phyloP scores from a whole-genome alignment of 2,329 filamentous ascomycete genomes.

The Endocalyx cinctus region DNA sequence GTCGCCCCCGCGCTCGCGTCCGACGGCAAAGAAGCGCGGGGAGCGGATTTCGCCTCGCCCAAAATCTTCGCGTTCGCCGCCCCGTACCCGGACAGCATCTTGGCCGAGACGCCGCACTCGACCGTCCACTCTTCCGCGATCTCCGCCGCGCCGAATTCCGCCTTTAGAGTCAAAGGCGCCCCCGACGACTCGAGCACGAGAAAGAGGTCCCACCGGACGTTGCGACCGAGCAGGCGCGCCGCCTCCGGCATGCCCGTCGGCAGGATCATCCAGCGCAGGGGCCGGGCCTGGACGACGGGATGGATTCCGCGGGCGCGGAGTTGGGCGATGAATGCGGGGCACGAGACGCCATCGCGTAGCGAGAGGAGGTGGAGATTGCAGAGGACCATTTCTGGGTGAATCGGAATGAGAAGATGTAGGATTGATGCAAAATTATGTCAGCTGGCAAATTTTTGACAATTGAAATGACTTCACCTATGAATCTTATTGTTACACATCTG shows the following conservation, averaged over 20 bases:
- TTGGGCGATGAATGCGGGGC: conserved; percentile 1
- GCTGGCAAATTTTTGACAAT: too few species aligned
- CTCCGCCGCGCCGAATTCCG: background rate
- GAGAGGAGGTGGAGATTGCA: conserved; percentile 19
- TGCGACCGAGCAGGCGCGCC: conserved; percentile 17
- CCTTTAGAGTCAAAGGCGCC: conserved; percentile 3
- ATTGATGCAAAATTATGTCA: too few species aligned
- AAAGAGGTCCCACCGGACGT: conserved; percentile 19
- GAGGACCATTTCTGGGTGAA: conserved; percentile 16
- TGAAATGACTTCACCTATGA: too few species aligned
- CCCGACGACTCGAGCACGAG: conserved; percentile 9
- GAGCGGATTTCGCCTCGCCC: background rate
- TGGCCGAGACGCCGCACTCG: conserved; percentile 15
- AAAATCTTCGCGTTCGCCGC: conserved; percentile 10
- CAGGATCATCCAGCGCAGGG: conserved; percentile 21
- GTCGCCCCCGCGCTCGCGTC: conserved; percentile 5
- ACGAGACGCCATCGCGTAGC: conserved; percentile 15
- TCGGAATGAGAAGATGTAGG: background rate
- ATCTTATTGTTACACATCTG: too few species aligned
- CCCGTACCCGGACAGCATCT: conserved; percentile 12
- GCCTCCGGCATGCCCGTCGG: conserved; percentile 12
- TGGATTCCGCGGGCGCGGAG: conserved; percentile 13
- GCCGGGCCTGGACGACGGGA: conserved; percentile 17
- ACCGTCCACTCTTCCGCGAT: conserved; percentile 16
- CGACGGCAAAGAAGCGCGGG: conserved; percentile 5